These are phyloP conservation scores for Amorphotheca resinae DNA, from an alignment of 495 filamentous ascomycete genomes.

Conservation along the genomic window DNA sequence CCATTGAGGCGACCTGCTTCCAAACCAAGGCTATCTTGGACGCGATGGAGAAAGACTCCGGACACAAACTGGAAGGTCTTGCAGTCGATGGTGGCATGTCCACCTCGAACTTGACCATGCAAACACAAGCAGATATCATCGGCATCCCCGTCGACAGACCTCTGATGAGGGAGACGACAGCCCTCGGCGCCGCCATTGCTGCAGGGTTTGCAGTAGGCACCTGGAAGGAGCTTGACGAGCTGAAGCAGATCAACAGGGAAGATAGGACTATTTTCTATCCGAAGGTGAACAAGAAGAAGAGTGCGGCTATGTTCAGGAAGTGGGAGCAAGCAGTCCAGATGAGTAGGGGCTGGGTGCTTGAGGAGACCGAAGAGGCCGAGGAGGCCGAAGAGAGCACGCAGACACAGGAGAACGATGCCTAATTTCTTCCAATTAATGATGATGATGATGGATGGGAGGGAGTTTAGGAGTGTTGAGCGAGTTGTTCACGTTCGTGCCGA, in stretches of 20 bases:
- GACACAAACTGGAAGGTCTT: slow-evolving; percentile 60
- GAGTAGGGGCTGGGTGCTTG: slow-evolving; percentile 69
- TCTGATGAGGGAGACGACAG: slow-evolving; percentile 86
- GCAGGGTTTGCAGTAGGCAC: slow-evolving; percentile 77
- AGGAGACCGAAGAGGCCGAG: slow-evolving; percentile 39
- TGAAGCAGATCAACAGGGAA: slow-evolving; percentile 64
- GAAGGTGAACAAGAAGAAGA: slow-evolving; percentile 44
- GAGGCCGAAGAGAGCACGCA: slow-evolving; percentile 27
- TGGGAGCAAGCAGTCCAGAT: slow-evolving; percentile 87
- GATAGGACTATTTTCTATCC: slow-evolving; percentile 67
- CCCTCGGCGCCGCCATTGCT: slow-evolving; percentile 86
- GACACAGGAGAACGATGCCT: neutral
- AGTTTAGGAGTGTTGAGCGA: neutral
- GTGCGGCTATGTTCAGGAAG: slow-evolving; percentile 56
- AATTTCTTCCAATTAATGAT: neutral
- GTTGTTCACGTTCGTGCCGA: neutral
- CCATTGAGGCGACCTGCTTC: slow-evolving; percentile 88
- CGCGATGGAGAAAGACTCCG: slow-evolving; percentile 88
- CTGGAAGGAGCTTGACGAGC: slow-evolving; percentile 70
- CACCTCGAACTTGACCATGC: slow-evolving; percentile 90
- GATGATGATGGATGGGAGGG: too few species aligned
- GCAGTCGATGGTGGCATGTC: slow-evolving; percentile 93
- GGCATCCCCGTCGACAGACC: slow-evolving; percentile 81
- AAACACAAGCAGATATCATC: slow-evolving; percentile 87
- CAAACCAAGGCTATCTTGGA: slow-evolving; percentile 92